Evolutionary conservation across 2,329 filamentous ascomycete genomes (phyloP).

Genomic region (Aspergillus ustus): DNA sequence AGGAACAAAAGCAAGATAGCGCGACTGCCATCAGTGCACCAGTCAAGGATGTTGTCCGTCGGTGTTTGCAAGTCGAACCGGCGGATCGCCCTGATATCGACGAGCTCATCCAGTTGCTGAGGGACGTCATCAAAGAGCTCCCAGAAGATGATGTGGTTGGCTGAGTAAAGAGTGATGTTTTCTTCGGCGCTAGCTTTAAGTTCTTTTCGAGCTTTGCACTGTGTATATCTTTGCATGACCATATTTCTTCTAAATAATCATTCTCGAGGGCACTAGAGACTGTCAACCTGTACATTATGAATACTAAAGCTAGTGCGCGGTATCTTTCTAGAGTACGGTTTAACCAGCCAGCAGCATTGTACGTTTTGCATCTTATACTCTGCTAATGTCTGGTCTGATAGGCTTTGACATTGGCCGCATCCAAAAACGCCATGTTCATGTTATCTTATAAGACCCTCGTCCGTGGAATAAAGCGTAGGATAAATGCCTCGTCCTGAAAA

Average conservation of each 20-base stretch:
- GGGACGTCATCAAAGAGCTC: conserved; percentile 69
- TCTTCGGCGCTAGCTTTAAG: conserved; percentile 1
- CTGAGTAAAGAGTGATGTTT: conserved; percentile 25
- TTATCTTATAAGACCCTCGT: not conserved
- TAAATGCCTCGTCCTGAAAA: not conserved
- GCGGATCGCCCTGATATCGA: conserved; percentile 85
- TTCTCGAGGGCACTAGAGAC: not conserved
- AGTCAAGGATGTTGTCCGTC: conserved; percentile 85
- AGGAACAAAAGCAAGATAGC: conserved; percentile 36
- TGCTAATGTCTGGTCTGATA: not conserved
- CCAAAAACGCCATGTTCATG: no score
- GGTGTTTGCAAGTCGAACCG: conserved; percentile 85
- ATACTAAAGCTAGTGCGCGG: conserved; percentile 20
- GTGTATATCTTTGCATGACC: conserved; percentile 1
- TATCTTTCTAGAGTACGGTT: not conserved
- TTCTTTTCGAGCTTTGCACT: not conserved
- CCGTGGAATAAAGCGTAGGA: not conserved
- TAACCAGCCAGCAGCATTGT: not conserved
- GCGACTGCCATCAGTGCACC: conserved; percentile 72
- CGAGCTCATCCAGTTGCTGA: conserved; percentile 79
- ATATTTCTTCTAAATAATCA: conserved; percentile 2
- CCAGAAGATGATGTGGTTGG: conserved; percentile 62
- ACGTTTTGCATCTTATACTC: not conserved
- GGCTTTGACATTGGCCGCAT: not conserved
- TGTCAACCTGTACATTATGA: conserved; percentile 32